Percentiles rank a stretch among this genome's conserved stretches.
Conservation (phyloP, 2,329 filamentous ascomycete genomes). For the Fusarium floridanum region DNA sequence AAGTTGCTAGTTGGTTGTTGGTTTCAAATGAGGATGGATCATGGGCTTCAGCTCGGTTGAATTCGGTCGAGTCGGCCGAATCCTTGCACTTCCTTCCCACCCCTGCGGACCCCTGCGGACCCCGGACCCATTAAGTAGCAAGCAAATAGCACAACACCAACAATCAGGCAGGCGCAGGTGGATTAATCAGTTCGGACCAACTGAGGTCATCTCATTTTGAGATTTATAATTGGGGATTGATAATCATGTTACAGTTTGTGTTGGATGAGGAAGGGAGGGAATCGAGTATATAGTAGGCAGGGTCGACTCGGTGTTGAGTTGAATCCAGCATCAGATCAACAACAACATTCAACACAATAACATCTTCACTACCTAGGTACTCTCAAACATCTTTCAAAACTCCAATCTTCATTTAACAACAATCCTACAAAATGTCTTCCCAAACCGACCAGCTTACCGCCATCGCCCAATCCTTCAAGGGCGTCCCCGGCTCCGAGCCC, state of each 20-base stretch:
- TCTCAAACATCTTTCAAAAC: not conserved
- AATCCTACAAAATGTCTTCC: conserved; percentile 8
- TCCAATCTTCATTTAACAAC: not conserved
- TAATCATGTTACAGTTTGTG: not conserved
- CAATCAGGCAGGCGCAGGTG: not conserved
- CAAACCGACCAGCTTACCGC: conserved; percentile 12
- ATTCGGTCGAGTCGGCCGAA: conserved; percentile 4
- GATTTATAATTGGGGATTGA: conserved; percentile 1
- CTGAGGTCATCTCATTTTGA: not conserved
- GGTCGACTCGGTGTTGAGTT: not conserved
- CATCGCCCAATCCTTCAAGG: conserved; percentile 12
- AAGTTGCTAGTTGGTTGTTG: not conserved
- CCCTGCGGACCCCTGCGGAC: not conserved
- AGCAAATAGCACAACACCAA: not conserved
- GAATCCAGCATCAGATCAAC: not conserved
- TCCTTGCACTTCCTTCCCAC: not conserved
- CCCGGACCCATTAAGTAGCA: not conserved
- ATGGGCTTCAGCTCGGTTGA: not conserved
- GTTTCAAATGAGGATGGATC: not conserved
- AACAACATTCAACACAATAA: not conserved
- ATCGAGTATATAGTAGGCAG: not conserved
- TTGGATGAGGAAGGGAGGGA: not conserved
- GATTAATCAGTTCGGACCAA: conserved; percentile 7
- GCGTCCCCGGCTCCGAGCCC: not conserved
- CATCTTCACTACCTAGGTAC: not conserved